Percentiles rank a stretch among this genome's conserved stretches.
Evolutionary conservation across 1,139 yeast genomes (phyloP).

Genomic region (Pichia sp.): DNA sequence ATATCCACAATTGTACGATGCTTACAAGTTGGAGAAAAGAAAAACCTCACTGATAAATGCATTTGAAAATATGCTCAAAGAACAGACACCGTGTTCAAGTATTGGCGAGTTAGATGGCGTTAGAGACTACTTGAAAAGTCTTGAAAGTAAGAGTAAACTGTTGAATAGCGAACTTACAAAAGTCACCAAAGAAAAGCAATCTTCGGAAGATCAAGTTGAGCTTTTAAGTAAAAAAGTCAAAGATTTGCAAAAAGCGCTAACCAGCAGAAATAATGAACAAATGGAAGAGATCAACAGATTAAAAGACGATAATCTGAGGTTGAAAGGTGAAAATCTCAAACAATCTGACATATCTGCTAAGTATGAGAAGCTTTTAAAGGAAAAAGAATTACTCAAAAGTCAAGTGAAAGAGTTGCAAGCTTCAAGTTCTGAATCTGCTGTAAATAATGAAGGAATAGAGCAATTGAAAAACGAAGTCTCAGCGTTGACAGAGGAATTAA

Average conservation of each 20-base stretch:
- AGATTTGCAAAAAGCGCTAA: conserved; percentile 16
- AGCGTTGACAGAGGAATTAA: no score
- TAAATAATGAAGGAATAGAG: no score
- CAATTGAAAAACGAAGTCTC: no score
- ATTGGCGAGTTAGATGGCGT: conserved; percentile 65
- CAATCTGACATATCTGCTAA: neutral
- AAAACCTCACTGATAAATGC: conserved; percentile 52
- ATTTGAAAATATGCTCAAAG: conserved; percentile 68
- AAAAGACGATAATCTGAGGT: conserved; percentile 5
- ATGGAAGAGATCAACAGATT: conserved; percentile 2
- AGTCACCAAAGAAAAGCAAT: conserved; percentile 13
- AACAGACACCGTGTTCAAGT: conserved; percentile 72
- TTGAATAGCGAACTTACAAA: conserved; percentile 37
- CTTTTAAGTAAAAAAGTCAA: conserved; percentile 13
- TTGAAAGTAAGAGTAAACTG: conserved; percentile 54
- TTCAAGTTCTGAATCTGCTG: neutral
- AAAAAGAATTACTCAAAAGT: neutral
- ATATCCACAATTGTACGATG: conserved; percentile 74
- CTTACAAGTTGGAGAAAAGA: conserved; percentile 73
- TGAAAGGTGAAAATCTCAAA: neutral
- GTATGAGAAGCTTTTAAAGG: neutral
- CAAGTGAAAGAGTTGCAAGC: no score
- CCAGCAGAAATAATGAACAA: conserved; percentile 16
- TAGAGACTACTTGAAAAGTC: conserved; percentile 60
- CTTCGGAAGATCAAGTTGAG: conserved; percentile 17